Base-by-base conservation (phyloP, 2,329 filamentous ascomycete genomes). In the Trichocomaceae sp. region DNA sequence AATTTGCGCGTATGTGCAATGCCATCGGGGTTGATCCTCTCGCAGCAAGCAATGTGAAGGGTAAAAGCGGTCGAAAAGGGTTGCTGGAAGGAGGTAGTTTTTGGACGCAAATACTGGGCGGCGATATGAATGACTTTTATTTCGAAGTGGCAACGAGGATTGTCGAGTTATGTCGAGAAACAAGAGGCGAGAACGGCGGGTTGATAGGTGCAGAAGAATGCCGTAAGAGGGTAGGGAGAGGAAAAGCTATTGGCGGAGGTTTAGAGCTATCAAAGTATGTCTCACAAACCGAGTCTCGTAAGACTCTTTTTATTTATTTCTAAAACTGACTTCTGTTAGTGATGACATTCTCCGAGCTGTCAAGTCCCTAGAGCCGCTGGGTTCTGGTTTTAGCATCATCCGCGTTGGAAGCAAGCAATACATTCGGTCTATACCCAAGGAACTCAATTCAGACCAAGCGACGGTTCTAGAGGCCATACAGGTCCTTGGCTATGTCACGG, bases 1-100 rank as follows among this genome's bases (percentile, higher is more conserved):
- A 99, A 73, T 99, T 99, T 68, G 92, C 93, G 2, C 90, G 92
- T 70, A 99, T 99, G 93, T 99, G 93, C 75, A 84, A 90, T 65
- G 90, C 91, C 59, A 96, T 99, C 62, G 93, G 93, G 48, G 90
- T 99, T 12, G 93, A 99, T 70, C 95, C 93, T 2, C 79, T 99
- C 17, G 90, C 90, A n/a, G 84, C 81, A 55, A 80, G 76, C 62
- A 83, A 79, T 64, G 72, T 75, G 57, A 70, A 76, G 62, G 76
- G 77, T 51, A 76, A 76, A 58, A 75, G 72, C 5, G 41, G 54
- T 47, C 74, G 70, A 3, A 77, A 60, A 69, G 75, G 75, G 71
- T 54, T 65, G n/a, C 66, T 67, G 22, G 71, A 72, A 50, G 77
- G 76, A 1, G 82, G 83, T 17, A 93, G 86, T 56, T 84, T 96